A percentile compares a stretch with the other conserved stretches of the same genome.
Conservation (phyloP, 148 eudicot genomes). For the Drosera capensis region DNA sequence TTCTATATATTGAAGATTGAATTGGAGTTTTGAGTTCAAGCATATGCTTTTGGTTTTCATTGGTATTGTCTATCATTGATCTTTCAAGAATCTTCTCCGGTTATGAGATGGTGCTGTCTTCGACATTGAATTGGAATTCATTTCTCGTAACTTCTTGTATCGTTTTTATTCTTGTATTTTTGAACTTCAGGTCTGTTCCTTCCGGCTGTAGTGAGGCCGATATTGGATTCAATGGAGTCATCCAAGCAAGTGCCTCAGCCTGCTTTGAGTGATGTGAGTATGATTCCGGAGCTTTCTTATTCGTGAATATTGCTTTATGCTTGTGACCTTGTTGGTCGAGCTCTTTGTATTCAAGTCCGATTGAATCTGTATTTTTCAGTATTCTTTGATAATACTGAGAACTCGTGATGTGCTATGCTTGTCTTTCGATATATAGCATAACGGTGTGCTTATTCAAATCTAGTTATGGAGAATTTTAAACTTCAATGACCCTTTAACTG, state of each 20-base stretch:
- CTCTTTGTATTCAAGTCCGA: neutral
- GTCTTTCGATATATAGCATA: too few relatives aligned
- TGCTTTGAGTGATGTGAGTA: conserved; percentile 69
- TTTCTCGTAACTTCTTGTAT: neutral
- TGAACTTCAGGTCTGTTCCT: conserved; percentile 71
- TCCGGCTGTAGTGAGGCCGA: conserved; percentile 98
- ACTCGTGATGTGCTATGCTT: too few relatives aligned
- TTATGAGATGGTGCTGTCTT: too few relatives aligned
- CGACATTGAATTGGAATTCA: neutral
- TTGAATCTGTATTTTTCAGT: neutral
- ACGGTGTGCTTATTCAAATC: too few relatives aligned
- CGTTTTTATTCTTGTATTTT: conserved; percentile 4
- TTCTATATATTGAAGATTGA: too few relatives aligned
- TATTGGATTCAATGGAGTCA: conserved; percentile 63
- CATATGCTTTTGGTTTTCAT: too few relatives aligned
- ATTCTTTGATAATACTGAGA: neutral
- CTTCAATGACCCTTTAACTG: too few relatives aligned
- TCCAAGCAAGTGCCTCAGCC: conserved; percentile 71
- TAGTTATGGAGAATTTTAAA: too few relatives aligned
- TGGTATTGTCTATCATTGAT: too few relatives aligned
- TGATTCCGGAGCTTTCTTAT: neutral
- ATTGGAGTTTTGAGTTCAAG: too few relatives aligned
- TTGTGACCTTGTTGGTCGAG: neutral
- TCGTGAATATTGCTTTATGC: neutral
- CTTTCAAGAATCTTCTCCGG: too few relatives aligned